phyloP scores from a whole-genome alignment of 2,329 filamentous ascomycete genomes.

The Monilinia polystroma region DNA sequence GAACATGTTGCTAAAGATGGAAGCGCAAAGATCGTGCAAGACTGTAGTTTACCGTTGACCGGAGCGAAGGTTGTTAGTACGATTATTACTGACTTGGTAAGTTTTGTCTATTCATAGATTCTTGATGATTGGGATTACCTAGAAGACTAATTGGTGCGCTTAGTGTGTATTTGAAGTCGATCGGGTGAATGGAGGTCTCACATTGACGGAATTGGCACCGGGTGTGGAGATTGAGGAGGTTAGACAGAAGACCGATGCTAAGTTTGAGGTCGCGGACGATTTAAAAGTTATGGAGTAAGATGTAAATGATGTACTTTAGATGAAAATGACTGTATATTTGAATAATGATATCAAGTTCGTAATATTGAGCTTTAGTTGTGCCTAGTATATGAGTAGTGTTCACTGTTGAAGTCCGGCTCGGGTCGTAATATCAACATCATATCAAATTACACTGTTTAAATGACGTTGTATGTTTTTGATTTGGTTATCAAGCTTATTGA shows the following conservation, averaged over 20 bases:
- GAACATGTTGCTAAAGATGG: slow-evolving; percentile 69
- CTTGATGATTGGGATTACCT: not conserved
- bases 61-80: slow-evolving; percentile 66
- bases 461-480: too few species aligned
- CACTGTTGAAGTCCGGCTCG: too few species aligned
- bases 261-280: slow-evolving; percentile 61
- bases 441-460: too few species aligned
- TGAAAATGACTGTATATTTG: not conserved
- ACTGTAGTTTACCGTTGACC: slow-evolving; percentile 63
- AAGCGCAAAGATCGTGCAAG: slow-evolving; percentile 63
- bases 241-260: slow-evolving; percentile 66
- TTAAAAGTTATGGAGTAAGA: slow-evolving; percentile 49
- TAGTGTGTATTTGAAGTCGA: slow-evolving; percentile 71
- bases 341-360: too few species aligned
- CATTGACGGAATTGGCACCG: slow-evolving; percentile 68
- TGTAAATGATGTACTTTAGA: not conserved
- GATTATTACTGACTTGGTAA: slow-evolving; percentile 71
- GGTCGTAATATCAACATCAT: too few species aligned
- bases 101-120: slow-evolving; percentile 32
- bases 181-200: slow-evolving; percentile 58
- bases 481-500: too few species aligned
- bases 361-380: too few species aligned
- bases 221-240: slow-evolving; percentile 68
- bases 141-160: not conserved
- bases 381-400: too few species aligned